Percentiles rank a stretch among this genome's conserved stretches.
phyloP scores from a whole-genome alignment of 768 basidiomycete genomes.

The Mycena vulgaris region DNA sequence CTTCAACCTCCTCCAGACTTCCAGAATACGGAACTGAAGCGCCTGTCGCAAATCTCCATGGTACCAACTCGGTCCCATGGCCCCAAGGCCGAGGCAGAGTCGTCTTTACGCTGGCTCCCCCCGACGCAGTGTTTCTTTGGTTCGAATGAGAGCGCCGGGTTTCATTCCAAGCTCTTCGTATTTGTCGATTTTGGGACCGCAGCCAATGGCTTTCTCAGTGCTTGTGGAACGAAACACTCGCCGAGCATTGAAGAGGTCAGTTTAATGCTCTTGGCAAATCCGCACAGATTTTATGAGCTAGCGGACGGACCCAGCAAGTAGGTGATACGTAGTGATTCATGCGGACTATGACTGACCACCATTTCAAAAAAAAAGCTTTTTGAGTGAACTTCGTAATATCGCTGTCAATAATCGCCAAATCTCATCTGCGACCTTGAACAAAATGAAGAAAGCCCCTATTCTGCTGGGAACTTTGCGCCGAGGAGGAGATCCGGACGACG shows the following conservation, averaged over 20 bases:
- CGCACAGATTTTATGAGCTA: slow-evolving; percentile 78
- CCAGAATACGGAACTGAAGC: slow-evolving; percentile 65
- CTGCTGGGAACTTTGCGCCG: slow-evolving; percentile 83
- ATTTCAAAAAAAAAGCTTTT: slow-evolving; percentile 72
- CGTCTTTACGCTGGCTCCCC: slow-evolving; percentile 62
- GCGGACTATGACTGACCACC: neutral
- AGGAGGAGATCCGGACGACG: slow-evolving; percentile 48
- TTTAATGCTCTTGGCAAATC: slow-evolving; percentile 76
- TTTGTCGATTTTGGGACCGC: slow-evolving; percentile 90
- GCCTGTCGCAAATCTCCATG: slow-evolving; percentile 72
- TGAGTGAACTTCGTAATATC: slow-evolving; percentile 87
- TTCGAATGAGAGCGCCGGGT: slow-evolving; percentile 63
- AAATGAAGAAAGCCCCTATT: slow-evolving; percentile 81
- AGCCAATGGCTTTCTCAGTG: slow-evolving; percentile 88
- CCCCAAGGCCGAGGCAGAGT: slow-evolving; percentile 46
- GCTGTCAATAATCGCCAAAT: slow-evolving; percentile 74
- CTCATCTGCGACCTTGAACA: slow-evolving; percentile 64
- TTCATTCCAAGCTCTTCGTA: slow-evolving; percentile 87
- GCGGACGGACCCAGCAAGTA: slow-evolving; percentile 81
- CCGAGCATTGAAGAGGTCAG: slow-evolving; percentile 90
- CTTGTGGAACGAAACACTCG: slow-evolving; percentile 90
- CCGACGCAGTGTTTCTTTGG: slow-evolving; percentile 83
- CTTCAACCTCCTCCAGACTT: slow-evolving; percentile 64
- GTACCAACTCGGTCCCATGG: slow-evolving; percentile 74
- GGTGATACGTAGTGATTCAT: slow-evolving; percentile 38